Evolutionary conservation across 768 basidiomycete species (phyloP).

Genomic region (Postia placenta): DNA sequence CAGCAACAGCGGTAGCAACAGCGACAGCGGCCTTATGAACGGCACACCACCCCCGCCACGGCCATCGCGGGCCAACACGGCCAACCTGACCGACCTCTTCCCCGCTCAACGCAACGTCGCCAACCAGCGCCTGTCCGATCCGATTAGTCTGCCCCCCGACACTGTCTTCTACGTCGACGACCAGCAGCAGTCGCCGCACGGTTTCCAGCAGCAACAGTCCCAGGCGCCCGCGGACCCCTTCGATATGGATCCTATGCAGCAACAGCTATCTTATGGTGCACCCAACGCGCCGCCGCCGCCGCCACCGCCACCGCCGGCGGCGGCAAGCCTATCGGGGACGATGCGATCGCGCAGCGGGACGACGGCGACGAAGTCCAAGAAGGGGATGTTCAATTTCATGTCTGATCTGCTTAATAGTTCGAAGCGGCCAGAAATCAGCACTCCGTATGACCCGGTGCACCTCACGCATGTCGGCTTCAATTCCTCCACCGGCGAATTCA

Average conservation of each 20-base stretch:
- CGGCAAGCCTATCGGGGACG: constrained; percentile 12
- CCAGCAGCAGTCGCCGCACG: constrained; percentile 16
- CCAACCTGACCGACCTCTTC: constrained; percentile 72
- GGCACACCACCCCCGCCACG: constrained; percentile 60
- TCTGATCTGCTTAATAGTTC: constrained; percentile 71
- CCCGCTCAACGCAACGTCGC: constrained; percentile 35
- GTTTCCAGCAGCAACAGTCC: constrained; percentile 14
- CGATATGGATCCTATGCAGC: not conserved
- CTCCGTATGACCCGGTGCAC: constrained; percentile 98
- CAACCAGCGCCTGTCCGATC: constrained; percentile 48
- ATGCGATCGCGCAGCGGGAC: constrained; percentile 38
- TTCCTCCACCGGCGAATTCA: constrained; percentile 96
- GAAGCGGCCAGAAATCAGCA: constrained; percentile 88
- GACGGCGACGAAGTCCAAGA: constrained; percentile 39
- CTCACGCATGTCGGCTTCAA: constrained; percentile 99
- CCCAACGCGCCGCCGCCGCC: constrained; percentile 3
- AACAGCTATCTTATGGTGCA: constrained; percentile 2
- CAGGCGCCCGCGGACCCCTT: constrained; percentile 1
- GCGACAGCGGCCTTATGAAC: constrained; percentile 28
- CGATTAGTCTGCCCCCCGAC: constrained; percentile 30
- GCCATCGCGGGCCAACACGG: constrained; percentile 82
- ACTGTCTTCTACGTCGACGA: constrained; percentile 23
- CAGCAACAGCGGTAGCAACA: constrained; percentile 22
- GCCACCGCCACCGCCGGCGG: constrained; percentile 14
- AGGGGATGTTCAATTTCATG: constrained; percentile 51